Conservation (phyloP, 805 yeast species). For the Starmerella bombicola region DNA sequence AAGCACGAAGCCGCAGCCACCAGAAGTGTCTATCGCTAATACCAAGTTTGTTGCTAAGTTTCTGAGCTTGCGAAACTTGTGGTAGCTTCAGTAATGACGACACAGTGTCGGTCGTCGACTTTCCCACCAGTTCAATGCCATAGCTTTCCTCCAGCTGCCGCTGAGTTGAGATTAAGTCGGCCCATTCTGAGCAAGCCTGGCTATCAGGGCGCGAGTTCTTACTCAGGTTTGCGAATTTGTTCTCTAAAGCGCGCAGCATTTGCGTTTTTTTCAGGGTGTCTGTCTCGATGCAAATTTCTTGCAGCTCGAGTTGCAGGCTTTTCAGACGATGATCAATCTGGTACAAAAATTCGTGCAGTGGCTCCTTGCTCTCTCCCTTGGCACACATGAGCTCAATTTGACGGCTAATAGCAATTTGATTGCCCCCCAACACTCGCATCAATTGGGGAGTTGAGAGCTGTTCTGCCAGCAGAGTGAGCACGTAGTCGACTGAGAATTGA, state of each 20-base stretch:
- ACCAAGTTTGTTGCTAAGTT: slow-evolving; percentile 41
- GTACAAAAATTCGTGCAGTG: slow-evolving; percentile 44
- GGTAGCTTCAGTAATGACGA: slow-evolving; percentile 35
- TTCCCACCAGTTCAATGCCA: slow-evolving; percentile 32
- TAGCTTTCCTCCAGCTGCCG: slow-evolving; percentile 34
- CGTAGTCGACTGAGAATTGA: slow-evolving; percentile 46
- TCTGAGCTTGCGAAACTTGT: slow-evolving; percentile 40
- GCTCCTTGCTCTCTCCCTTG: slow-evolving; percentile 26
- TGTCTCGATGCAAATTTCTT: slow-evolving; percentile 15
- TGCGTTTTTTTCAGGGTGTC: slow-evolving; percentile 16
- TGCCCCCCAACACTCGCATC: slow-evolving; percentile 47
- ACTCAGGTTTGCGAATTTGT: slow-evolving; percentile 28
- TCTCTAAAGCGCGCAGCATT: slow-evolving; percentile 24
- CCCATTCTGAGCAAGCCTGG: slow-evolving; percentile 35
- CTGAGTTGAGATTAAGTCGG: slow-evolving; percentile 36
- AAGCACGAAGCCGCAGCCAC: slow-evolving; percentile 40
- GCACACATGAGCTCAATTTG: slow-evolving; percentile 30
- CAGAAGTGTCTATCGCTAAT: slow-evolving; percentile 47
- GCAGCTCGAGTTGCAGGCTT: slow-evolving; percentile 15
- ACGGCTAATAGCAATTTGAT: slow-evolving; percentile 33
- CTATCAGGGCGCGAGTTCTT: slow-evolving; percentile 29
- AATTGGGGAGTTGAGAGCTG: slow-evolving; percentile 54
- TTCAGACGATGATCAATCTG: slow-evolving; percentile 43
- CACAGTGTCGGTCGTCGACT: slow-evolving; percentile 41
- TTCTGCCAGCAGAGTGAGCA: slow-evolving; percentile 43